Percentiles rank a stretch among this genome's conserved stretches.
phyloP scores from a whole-genome alignment of 345 rosid species.

The Hevea brasiliensis region DNA sequence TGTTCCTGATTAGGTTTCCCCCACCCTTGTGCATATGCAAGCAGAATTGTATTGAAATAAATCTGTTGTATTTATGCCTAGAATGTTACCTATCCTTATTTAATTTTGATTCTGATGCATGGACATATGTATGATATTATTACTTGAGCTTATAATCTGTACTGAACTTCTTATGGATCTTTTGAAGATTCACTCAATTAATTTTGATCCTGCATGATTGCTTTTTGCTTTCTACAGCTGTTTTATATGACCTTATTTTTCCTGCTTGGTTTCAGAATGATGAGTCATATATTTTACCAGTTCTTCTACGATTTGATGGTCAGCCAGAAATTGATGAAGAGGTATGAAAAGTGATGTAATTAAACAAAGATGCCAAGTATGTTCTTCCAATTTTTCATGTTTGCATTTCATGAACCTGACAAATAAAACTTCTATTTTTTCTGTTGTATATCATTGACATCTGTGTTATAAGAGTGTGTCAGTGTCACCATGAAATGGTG shows the following conservation, averaged over 20 bases:
- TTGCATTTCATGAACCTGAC: constrained; percentile 3
- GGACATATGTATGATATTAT: neutral
- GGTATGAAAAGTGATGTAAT: constrained; percentile 45
- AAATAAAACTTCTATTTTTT: neutral
- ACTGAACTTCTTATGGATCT: neutral
- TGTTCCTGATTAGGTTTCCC: neutral
- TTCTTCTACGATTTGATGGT: constrained; percentile 92
- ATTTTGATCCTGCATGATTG: constrained; percentile 8
- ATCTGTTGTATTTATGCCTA: neutral
- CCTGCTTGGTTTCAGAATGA: constrained; percentile 53
- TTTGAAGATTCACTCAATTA: neutral
- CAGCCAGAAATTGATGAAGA: constrained; percentile 95
- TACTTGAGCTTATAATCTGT: neutral
- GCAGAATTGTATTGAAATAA: neutral
- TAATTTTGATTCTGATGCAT: neutral
- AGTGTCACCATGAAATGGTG: neutral
- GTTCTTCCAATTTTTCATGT: neutral
- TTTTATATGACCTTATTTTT: constrained; percentile 13
- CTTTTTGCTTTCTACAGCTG: neutral
- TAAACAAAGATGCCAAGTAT: neutral
- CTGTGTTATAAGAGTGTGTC: neutral
- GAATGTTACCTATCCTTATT: neutral
- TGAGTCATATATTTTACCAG: constrained; percentile 89
- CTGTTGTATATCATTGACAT: constrained; percentile 10
- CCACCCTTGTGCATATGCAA: neutral